These are phyloP conservation scores for Alternaria brassicicola DNA, from an alignment of 2,329 filamentous ascomycete genomes.

Conservation along the genomic window DNA sequence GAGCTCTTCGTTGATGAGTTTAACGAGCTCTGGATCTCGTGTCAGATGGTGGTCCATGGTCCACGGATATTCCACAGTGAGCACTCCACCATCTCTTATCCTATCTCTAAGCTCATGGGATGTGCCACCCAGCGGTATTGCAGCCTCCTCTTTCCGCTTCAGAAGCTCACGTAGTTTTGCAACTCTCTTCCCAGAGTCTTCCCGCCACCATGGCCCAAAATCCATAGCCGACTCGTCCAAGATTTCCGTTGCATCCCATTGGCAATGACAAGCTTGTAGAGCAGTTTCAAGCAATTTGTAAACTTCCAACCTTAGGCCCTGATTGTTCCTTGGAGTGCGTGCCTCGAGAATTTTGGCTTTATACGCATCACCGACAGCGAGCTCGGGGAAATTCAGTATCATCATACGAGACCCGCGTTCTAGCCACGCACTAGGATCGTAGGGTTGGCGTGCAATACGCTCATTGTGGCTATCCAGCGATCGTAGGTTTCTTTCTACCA, in stretches of 20 bases:
- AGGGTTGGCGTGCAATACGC: not conserved
- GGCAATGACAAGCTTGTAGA: constrained; percentile 32
- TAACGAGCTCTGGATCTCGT: constrained; percentile 8
- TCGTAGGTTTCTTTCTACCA: not conserved
- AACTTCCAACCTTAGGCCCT: not conserved
- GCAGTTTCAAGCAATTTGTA: constrained; percentile 23
- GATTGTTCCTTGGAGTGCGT: constrained; percentile 12
- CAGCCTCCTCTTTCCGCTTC: constrained; percentile 16
- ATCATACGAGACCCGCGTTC: not conserved
- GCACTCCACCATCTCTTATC: constrained; percentile 19
- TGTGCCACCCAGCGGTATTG: constrained; percentile 8
- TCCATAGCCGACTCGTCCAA: constrained; percentile 6
- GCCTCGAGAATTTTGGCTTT: constrained; percentile 41
- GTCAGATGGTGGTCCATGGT: constrained; percentile 9
- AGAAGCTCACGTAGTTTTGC: constrained; percentile 9
- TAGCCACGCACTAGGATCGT: not conserved
- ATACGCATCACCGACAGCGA: constrained; percentile 40
- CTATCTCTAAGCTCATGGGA: constrained; percentile 17
- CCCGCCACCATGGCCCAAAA: not conserved
- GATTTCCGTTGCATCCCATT: constrained; percentile 21
- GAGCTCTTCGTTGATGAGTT: constrained; percentile 4
- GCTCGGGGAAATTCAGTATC: constrained; percentile 34
- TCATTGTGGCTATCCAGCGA: not conserved
- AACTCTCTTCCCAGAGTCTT: constrained; percentile 1
- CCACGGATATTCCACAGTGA: constrained; percentile 24